Base-by-base conservation (phyloP, 2,329 filamentous ascomycete genomes). In the Cordyceps sp. region DNA sequence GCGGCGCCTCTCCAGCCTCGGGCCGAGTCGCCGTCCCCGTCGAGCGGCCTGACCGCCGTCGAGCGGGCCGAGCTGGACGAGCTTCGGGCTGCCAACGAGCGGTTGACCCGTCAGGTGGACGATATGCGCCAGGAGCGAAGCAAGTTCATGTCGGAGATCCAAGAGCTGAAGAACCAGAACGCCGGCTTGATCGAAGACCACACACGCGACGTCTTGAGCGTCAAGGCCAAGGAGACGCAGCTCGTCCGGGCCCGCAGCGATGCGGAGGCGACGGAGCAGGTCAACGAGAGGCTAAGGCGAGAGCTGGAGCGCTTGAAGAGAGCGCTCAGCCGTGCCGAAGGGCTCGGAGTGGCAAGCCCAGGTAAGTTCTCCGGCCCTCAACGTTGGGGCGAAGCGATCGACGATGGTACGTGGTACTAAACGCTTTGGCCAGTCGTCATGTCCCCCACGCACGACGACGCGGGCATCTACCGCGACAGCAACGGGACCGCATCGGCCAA, bases 191-290 rank as follows among this genome's bases (percentile, higher is more conserved):
- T 98, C 38, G 90, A 98, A 55, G 88, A 96, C 46, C 88, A 96
- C 52, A 98, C 90, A 0, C 71, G 88, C 30, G 88, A 98, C 46
- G 84, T 94, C 0, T 65, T 98, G 26, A 90, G 85, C 44, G 92
- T 98, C 59, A 96, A 96, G 54, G 90, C 90, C 12, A 98, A 98
- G 56, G 90, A 98, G 54, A 96, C 90, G 4, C 90, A 98, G 46
- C 69, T 98, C 5, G 88, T 96, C 9, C 78, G 90, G 28, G 86
- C 90, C 10, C 71, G 86, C 33, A 85, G 81, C 41, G 90, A 98
- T 47, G 81, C 79, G 21, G 88, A 96, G 52, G 75, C 82, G 1
- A 82, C 86, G 0, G 85, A 94, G 50, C 77, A 85, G 45, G 78
- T 76, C 36, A 85, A 90, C 32, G 82, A 90, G 38, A 78, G 82